Conservation (phyloP, 148 eudicot genomes). For the Dianthus caryophyllus region DNA sequence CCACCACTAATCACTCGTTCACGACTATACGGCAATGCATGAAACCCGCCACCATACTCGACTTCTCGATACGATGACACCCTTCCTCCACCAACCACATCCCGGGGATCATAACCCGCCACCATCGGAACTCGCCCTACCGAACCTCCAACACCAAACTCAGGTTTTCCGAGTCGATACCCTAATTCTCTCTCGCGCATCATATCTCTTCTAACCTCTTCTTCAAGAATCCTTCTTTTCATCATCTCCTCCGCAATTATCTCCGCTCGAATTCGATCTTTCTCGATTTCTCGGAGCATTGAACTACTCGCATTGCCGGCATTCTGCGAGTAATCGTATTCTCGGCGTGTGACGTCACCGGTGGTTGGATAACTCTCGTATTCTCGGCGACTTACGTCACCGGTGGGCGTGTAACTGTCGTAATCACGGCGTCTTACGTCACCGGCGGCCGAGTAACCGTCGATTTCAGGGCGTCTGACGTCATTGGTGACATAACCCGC, state of each 20-base stretch:
- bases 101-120: constrained; percentile 13
- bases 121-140: constrained; percentile 15
- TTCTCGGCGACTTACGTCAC: background rate
- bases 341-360: background rate
- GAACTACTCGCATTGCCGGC: background rate
- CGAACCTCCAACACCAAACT: background rate
- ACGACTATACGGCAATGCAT: constrained; percentile 30
- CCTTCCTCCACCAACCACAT: constrained; percentile 2
- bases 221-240: constrained; percentile 45
- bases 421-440: background rate
- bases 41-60: constrained; percentile 14
- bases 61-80: constrained; percentile 19
- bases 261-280: constrained; percentile 53
- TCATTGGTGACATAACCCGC: constrained; percentile 14
- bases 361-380: background rate
- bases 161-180: constrained; percentile 15
- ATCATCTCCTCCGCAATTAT: constrained; percentile 47
- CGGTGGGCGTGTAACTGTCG: background rate
- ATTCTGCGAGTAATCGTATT: background rate
- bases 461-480: background rate
- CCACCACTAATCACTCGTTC: constrained; percentile 7
- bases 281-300: constrained; percentile 45
- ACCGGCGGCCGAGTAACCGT: no score
- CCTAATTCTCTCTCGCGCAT: constrained; percentile 51
- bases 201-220: constrained; percentile 65